Percentiles rank a stretch among this genome's conserved stretches.
These are phyloP conservation scores for Hypomontagnella monticulosa DNA, from an alignment of 495 filamentous ascomycete genomes.

Conservation along the genomic window DNA sequence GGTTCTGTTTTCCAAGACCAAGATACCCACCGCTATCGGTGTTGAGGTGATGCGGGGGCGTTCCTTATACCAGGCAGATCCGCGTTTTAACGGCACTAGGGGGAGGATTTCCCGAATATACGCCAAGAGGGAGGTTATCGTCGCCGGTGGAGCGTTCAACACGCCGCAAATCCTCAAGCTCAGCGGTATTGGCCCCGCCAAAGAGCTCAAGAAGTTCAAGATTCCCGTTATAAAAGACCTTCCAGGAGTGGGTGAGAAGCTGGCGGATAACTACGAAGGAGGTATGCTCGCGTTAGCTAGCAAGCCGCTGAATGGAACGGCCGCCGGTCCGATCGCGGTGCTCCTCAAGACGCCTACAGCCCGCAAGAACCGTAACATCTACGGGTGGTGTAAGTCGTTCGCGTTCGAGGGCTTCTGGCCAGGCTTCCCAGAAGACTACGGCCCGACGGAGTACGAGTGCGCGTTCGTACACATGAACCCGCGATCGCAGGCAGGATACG, in stretches of 20 bases:
- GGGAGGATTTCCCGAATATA: slow-evolving; percentile 45
- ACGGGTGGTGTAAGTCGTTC: slow-evolving; percentile 57
- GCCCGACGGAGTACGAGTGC: slow-evolving; percentile 52
- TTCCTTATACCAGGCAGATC: slow-evolving; percentile 57
- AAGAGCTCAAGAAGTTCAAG: slow-evolving; percentile 52
- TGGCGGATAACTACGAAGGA: slow-evolving; percentile 66
- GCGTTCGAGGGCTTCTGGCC: slow-evolving; percentile 61
- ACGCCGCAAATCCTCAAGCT: slow-evolving; percentile 68
- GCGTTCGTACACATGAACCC: slow-evolving; percentile 60
- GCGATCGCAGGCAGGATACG: slow-evolving; percentile 62
- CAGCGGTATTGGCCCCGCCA: slow-evolving; percentile 54
- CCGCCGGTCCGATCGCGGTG: slow-evolving; percentile 46
- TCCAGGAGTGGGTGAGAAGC: slow-evolving; percentile 67
- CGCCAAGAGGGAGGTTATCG: slow-evolving; percentile 63
- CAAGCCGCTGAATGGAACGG: slow-evolving; percentile 43
- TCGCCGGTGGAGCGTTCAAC: slow-evolving; percentile 64
- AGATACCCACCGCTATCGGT: slow-evolving; percentile 52
- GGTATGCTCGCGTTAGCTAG: slow-evolving; percentile 48
- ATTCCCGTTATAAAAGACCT: slow-evolving; percentile 61
- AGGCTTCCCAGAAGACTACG: slow-evolving; percentile 56
- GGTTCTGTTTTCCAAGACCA: slow-evolving; percentile 50
- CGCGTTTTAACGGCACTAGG: slow-evolving; percentile 49
- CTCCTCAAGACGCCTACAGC: slow-evolving; percentile 56
- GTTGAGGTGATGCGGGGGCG: slow-evolving; percentile 56
- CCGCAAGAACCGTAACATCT: slow-evolving; percentile 57